Percentiles rank a stretch among this genome's conserved stretches.
Evolutionary conservation across 768 basidiomycete species (phyloP).

Genomic region (Boletus reticuloceps): DNA sequence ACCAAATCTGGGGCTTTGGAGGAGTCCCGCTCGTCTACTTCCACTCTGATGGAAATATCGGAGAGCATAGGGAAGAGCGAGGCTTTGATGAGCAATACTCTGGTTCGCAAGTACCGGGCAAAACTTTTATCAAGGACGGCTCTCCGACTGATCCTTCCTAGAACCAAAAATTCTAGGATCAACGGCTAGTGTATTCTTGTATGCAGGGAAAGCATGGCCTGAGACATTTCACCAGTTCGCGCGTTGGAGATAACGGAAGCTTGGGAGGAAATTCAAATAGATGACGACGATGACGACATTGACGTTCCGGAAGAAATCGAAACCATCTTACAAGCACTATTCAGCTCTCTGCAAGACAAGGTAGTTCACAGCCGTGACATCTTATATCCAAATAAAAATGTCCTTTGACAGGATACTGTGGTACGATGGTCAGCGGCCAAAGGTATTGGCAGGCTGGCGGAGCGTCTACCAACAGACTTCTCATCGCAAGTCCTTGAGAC

Average conservation of each 20-base stretch:
- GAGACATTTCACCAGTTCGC: conserved; percentile 23
- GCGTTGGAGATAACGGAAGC: conserved; percentile 18
- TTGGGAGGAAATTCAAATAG: conserved; percentile 5
- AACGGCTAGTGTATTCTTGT: conserved; percentile 38
- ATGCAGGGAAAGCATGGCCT: conserved; percentile 25
- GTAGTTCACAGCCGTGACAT: conserved; percentile 38
- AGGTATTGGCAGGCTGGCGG: conserved; percentile 80
- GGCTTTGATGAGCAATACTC: conserved; percentile 51
- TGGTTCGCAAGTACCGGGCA: conserved; percentile 63
- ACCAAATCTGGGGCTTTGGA: conserved; percentile 60
- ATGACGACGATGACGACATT: conserved; percentile 39
- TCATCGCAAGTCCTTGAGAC: conserved; percentile 80
- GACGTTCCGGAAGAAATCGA: conserved; percentile 85
- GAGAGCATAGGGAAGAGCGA: conserved; percentile 40
- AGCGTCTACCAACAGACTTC: conserved; percentile 74
- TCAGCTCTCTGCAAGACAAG: conserved; percentile 76
- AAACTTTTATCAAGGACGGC: conserved; percentile 70
- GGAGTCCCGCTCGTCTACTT: conserved; percentile 44
- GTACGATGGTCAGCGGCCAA: conserved; percentile 96
- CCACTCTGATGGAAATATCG: conserved; percentile 46
- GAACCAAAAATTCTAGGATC: conserved; percentile 32
- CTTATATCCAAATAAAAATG: neutral
- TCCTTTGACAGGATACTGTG: conserved; percentile 71
- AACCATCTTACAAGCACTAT: conserved; percentile 63
- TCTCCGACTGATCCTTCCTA: conserved; percentile 57